Percentiles rank a stretch among this genome's conserved stretches.
Evolutionary conservation across 1,284 basidiomycete genomes (phyloP).

Genomic region (Boletus austroedulis): DNA sequence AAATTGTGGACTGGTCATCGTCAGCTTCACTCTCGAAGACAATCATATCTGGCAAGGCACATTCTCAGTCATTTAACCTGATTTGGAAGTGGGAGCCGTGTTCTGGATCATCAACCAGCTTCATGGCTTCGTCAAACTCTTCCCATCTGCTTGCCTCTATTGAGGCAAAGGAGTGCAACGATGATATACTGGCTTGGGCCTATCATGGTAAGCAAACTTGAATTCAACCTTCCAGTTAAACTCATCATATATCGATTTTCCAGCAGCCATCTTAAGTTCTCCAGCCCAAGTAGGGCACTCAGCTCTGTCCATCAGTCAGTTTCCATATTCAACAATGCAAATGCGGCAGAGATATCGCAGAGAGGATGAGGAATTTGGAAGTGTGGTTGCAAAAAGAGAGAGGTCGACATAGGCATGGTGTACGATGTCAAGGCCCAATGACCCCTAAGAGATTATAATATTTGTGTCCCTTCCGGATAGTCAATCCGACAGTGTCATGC

Average conservation of each 20-base stretch:
- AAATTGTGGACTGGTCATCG: neutral
- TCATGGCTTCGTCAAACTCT: neutral
- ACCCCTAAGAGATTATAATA: neutral
- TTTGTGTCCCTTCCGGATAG: neutral
- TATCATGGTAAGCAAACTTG: too few species aligned
- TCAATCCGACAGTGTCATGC: neutral
- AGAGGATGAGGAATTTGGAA: neutral
- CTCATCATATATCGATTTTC: neutral
- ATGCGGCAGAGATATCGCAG: neutral
- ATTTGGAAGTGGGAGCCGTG: neutral
- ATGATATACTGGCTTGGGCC: too few species aligned
- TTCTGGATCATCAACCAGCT: neutral
- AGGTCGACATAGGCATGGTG: neutral
- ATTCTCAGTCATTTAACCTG: neutral
- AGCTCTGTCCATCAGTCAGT: neutral
- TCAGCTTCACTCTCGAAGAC: neutral
- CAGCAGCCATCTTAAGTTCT: neutral
- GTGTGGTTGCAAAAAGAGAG: neutral
- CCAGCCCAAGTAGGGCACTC: neutral
- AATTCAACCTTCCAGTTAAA: too few species aligned
- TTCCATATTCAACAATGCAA: neutral
- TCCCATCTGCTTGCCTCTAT: neutral
- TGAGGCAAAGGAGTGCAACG: neutral
- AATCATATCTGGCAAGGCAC: neutral
- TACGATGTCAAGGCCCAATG: neutral